These are phyloP conservation scores for Lanmaoa rubissima DNA, from an alignment of 768 basidiomycete genomes.

Conservation along the genomic window DNA sequence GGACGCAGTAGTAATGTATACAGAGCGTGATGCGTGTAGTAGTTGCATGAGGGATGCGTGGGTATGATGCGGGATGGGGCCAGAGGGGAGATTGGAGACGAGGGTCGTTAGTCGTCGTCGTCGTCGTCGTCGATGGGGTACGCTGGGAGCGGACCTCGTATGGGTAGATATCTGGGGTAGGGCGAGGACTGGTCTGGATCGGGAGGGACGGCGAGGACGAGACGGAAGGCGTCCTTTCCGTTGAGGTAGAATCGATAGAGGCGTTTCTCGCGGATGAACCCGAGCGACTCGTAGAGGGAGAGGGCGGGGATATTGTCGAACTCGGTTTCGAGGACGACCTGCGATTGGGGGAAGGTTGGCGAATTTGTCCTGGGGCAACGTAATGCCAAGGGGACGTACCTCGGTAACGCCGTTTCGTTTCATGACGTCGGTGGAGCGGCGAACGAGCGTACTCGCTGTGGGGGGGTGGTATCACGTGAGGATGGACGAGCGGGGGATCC, in stretches of 20 bases:
- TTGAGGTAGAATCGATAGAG: conserved; percentile 95
- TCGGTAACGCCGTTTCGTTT: conserved; percentile 79
- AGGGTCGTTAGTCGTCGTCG: conserved; percentile 16
- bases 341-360: not conserved
- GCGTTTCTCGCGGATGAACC: conserved; percentile 95
- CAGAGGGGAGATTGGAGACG: not conserved
- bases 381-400: conserved; percentile 44
- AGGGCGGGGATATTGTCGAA: conserved; percentile 88
- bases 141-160: conserved; percentile 15
- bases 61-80: conserved; percentile 14
- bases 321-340: conserved; percentile 97
- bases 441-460: conserved; percentile 81
- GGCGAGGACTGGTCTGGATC: conserved; percentile 25
- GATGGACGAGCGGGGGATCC: not conserved
- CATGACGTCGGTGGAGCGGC: conserved; percentile 83
- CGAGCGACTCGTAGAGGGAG: conserved; percentile 85
- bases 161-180: conserved; percentile 11
- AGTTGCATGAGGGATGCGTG: not conserved
- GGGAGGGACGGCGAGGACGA: conserved; percentile 61
- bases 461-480: not conserved
- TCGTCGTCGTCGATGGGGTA: conserved; percentile 28
- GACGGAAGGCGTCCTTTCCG: conserved; percentile 91
- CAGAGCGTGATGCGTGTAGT: conserved; percentile 1
- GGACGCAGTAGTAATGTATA: conserved; percentile 8
- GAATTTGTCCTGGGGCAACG: not conserved